Evolutionary conservation across 768 basidiomycete genomes (phyloP), one percentile per base, ranked within the genome.

Genomic region (Lyophyllum shimeji): DNA sequence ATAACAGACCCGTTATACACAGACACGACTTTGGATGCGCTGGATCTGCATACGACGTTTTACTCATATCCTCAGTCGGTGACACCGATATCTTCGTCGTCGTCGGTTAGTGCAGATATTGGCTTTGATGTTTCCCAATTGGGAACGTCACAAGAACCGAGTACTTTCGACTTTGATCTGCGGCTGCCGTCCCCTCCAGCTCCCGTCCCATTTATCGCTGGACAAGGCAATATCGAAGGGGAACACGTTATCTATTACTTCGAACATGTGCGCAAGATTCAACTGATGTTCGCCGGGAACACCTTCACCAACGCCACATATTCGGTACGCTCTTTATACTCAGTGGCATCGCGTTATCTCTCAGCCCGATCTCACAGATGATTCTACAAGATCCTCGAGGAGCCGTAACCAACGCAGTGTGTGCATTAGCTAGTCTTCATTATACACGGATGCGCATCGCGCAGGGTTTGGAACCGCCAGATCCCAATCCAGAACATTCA

Each of bases 211-310:
- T 56, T 60, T 50, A 71, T 64, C 69, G 53, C 72, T 24, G 70
- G 70, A 39, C 78, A 81, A 59, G 74, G 71, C 53, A 65, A 69
- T 31, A 67, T 80, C 39, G 81, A 83, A 60, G 76, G 80, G 52
- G 81, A 84, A 34, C 80, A 85, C 58, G 81, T 89, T 50, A 72
- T 84, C 62, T 88, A 90, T 69, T 92, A 90, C 69, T 90, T 93
- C 66, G 81, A 83, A 50, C 78, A 86, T 57, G 85, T 91, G 57
- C 82, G 83, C 20, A 81, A 81, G 61, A 72, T 85, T 55, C 85
- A 90, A 63, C 85, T 82, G 60, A 75, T 83, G 39, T 89, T 90
- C 65, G 79, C 83, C 34, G 81, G 82, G 11, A 84, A 83, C 56
- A 67, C 79, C 7, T 77, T 87, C 50, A 82, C 84, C 27, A 83